Conservation (phyloP, 73 alveolate genomes). For the Paramecium sexaurelia region DNA sequence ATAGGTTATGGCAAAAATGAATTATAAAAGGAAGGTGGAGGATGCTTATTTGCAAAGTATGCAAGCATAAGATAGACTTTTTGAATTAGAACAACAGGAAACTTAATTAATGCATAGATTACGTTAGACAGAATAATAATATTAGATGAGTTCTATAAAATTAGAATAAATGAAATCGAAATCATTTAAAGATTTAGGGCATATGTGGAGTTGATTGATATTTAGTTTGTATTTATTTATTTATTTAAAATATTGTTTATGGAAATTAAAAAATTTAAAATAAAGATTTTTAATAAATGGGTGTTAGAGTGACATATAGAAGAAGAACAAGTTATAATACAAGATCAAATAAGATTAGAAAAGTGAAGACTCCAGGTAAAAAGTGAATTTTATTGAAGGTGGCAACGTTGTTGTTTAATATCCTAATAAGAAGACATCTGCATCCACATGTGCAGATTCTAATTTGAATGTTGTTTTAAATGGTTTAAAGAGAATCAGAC, state of each 20-base stretch:
- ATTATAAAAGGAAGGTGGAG: not conserved
- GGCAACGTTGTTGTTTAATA: slow-evolving; percentile 73
- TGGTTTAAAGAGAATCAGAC: slow-evolving; percentile 75
- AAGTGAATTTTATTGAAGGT: slow-evolving; percentile 28
- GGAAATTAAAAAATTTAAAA: slow-evolving; percentile 19
- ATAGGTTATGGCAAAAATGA: not conserved
- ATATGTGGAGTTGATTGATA: not conserved
- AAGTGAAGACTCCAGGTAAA: slow-evolving; percentile 77
- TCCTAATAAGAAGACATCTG: slow-evolving; percentile 68
- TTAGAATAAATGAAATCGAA: not conserved
- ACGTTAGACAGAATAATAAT: not conserved
- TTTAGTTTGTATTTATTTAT: slow-evolving; percentile 17
- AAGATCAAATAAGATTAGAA: slow-evolving; percentile 68
- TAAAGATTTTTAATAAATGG: slow-evolving; percentile 57
- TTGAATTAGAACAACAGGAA: not conserved
- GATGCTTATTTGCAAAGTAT: not conserved
- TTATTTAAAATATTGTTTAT: slow-evolving; percentile 3
- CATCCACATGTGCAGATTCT: slow-evolving; percentile 69
- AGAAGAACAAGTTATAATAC: slow-evolving; percentile 70
- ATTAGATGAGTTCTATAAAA: not conserved
- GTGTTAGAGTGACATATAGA: slow-evolving; percentile 68
- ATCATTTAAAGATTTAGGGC: not conserved
- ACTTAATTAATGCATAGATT: not conserved
- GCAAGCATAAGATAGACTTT: not conserved
- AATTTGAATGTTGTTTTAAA: slow-evolving; percentile 57